Evolutionary conservation across 2,329 filamentous ascomycete species (phyloP).

Genomic region (Penicillium capsulatum): DNA sequence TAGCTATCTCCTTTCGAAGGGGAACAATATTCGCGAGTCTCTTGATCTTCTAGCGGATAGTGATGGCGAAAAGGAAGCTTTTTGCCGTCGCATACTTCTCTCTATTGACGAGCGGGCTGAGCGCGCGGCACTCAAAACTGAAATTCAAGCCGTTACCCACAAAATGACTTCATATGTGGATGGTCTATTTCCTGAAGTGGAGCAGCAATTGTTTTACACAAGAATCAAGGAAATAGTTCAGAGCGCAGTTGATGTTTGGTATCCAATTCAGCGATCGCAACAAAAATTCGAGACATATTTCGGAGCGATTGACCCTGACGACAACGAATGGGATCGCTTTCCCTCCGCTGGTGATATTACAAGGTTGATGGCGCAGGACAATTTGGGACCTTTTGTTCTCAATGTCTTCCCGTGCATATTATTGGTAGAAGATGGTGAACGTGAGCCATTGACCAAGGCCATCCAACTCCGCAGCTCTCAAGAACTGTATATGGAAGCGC

Average conservation of each 20-base stretch:
- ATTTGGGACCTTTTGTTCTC: conserved; percentile 8
- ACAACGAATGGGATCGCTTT: conserved; percentile 11
- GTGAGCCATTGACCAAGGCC: conserved; percentile 7
- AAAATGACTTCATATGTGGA: conserved; percentile 2
- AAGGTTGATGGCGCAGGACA: conserved; percentile 1
- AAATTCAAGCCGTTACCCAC: conserved; percentile 3
- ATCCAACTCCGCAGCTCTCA: conserved; percentile 10
- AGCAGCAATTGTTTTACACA: conserved; percentile 8
- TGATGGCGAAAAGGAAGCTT: conserved; percentile 6
- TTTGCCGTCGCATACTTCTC: conserved; percentile 10
- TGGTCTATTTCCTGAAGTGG: conserved; percentile 3
- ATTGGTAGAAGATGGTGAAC: conserved; percentile 4
- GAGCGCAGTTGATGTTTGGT: conserved; percentile 12
- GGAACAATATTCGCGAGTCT: conserved; percentile 2
- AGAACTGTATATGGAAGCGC: conserved; percentile 6
- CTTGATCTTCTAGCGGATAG: conserved; percentile 4
- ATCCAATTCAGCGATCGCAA: conserved; percentile 10
- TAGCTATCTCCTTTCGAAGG: conserved; percentile 3
- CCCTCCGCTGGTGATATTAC: conserved; percentile 6
- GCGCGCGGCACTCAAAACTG: not conserved
- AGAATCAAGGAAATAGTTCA: conserved; percentile 12
- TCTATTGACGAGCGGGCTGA: conserved; percentile 1
- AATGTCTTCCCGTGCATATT: conserved; percentile 11
- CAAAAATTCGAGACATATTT: conserved; percentile 14
- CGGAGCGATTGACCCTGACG: conserved; percentile 7